Percentiles rank a stretch among this genome's conserved stretches.
phyloP scores from a whole-genome alignment of 2,329 filamentous ascomycete species.

The Ophiostoma fasciatum region DNA sequence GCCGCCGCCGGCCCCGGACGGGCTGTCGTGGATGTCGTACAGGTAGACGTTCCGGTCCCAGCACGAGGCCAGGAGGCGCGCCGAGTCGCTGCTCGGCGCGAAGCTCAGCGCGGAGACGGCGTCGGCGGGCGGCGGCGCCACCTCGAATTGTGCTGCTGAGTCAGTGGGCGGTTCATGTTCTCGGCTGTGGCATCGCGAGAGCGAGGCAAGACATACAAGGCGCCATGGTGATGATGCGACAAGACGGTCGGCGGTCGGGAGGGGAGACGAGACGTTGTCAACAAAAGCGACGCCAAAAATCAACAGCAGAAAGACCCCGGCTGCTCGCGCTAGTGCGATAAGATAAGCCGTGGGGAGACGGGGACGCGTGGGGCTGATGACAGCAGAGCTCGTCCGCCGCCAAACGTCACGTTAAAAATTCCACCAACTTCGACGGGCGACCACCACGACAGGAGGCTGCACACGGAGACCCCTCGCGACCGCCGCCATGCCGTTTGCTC shows the following conservation, averaged over 20 bases:
- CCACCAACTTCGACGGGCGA: too few relatives aligned
- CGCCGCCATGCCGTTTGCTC: conserved; percentile 52
- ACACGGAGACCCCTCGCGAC: too few relatives aligned
- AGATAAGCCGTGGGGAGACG: conserved; percentile 10
- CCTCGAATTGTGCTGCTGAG: conserved; percentile 40
- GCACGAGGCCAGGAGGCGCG: conserved; percentile 73
- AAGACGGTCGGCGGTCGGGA: not conserved
- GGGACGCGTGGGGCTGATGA: not conserved
- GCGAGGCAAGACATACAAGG: conserved; percentile 4
- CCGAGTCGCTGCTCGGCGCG: conserved; percentile 58
- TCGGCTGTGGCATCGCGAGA: not conserved
- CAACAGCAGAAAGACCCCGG: not conserved
- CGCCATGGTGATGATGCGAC: conserved; percentile 7
- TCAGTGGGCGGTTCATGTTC: not conserved
- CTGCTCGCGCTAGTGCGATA: conserved; percentile 7
- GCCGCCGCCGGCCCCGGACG: conserved; percentile 42
- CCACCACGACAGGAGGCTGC: too few relatives aligned
- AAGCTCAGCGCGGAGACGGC: conserved; percentile 79
- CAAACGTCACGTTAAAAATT: too few relatives aligned
- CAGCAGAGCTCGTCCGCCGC: not conserved
- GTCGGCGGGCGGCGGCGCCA: conserved; percentile 69
- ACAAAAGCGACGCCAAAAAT: not conserved
- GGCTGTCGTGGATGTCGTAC: conserved; percentile 55
- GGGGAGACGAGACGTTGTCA: not conserved
- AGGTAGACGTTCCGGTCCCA: conserved; percentile 90